phyloP scores from a whole-genome alignment of 768 basidiomycete genomes.

The Boletus rufocinnamomeus region DNA sequence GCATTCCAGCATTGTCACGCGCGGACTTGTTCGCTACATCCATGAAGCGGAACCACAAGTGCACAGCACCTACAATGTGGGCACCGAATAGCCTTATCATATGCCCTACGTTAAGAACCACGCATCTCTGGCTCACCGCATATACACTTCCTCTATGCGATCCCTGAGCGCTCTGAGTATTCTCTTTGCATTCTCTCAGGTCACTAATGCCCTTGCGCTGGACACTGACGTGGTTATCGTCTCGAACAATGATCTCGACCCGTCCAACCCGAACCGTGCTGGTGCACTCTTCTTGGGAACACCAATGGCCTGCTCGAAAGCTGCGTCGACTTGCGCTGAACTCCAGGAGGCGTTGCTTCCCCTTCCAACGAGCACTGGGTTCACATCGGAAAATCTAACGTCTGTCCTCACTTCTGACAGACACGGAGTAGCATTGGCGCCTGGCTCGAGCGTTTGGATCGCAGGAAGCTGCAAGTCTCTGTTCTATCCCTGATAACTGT shows the following conservation, averaged over 20 bases:
- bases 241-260: slow-evolving; percentile 19
- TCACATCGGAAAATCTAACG: slow-evolving; percentile 7
- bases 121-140: background rate
- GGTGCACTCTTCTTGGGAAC: slow-evolving; percentile 13
- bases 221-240: slow-evolving; percentile 10
- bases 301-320: slow-evolving; percentile 2
- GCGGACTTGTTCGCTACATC: too few relatives aligned
- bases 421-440: slow-evolving; percentile 4
- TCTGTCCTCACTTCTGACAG: slow-evolving; percentile 11
- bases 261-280: slow-evolving; percentile 5
- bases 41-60: too few relatives aligned
- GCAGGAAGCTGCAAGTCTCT: slow-evolving; percentile 4
- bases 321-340: background rate
- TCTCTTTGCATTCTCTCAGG: background rate
- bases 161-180: background rate
- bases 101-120: background rate
- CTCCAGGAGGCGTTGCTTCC: slow-evolving; percentile 15
- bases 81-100: too few relatives aligned
- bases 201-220: background rate
- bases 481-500: background rate
- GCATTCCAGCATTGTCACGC: too few relatives aligned
- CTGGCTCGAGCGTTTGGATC: slow-evolving; percentile 6
- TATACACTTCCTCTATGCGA: background rate
- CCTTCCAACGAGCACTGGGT: background rate
- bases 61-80: background rate